phyloP scores from a whole-genome alignment of 495 filamentous ascomycete species.

The Xylaria telfairii region DNA sequence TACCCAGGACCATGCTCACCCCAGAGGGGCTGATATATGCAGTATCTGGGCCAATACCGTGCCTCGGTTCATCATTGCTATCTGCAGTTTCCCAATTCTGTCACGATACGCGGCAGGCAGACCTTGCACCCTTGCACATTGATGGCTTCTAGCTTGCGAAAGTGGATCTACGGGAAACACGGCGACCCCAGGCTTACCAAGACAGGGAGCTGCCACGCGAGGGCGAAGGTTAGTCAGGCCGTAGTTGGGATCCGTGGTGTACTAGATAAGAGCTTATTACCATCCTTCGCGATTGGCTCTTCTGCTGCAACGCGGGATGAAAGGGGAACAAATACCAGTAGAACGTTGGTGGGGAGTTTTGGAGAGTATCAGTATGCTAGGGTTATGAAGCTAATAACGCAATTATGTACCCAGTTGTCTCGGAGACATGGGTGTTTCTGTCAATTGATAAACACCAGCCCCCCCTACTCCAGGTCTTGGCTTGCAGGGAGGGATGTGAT shows the following conservation, averaged over 20 bases:
- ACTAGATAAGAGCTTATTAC: conserved; percentile 8
- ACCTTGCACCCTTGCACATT: background rate
- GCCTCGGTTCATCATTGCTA: conserved; percentile 11
- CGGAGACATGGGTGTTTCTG: background rate
- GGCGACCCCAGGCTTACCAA: conserved; percentile 23
- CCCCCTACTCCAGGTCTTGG: conserved; percentile 20
- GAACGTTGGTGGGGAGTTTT: too few species aligned
- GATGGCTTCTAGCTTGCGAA: background rate
- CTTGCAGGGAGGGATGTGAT: background rate
- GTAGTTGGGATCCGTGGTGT: background rate
- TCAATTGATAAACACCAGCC: background rate
- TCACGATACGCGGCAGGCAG: background rate
- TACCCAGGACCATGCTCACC: conserved; percentile 9
- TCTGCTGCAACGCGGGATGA: background rate
- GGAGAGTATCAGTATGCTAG: background rate
- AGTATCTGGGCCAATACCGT: conserved; percentile 7
- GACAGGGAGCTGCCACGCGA: conserved; percentile 34
- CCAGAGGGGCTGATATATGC: background rate
- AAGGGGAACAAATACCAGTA: background rate
- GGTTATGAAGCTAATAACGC: background rate
- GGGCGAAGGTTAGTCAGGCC: background rate
- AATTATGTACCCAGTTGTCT: background rate
- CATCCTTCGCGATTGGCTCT: background rate
- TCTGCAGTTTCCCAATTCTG: conserved; percentile 24
- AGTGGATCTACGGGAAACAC: conserved; percentile 18